These are phyloP conservation scores for Turnera subulata DNA, from an alignment of 345 rosid species.

Conservation along the genomic window DNA sequence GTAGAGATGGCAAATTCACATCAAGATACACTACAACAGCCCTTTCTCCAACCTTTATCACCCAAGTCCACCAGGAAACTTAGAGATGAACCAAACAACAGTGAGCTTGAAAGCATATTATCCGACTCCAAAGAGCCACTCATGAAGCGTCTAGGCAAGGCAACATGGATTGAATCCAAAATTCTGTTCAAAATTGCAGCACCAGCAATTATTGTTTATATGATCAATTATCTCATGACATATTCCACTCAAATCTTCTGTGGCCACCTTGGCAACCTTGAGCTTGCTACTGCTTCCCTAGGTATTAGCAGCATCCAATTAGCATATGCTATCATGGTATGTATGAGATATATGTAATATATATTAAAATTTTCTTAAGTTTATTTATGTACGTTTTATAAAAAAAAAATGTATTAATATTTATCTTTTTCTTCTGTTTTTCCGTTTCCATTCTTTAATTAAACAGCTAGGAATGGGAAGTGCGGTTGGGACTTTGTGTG, in stretches of 20 bases:
- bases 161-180: constrained; percentile 48
- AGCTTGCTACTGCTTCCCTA: constrained; percentile 24
- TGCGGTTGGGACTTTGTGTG: constrained; percentile 76
- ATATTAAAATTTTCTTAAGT: no score
- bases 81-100: constrained; percentile 24
- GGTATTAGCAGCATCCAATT: constrained; percentile 24
- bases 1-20: no score
- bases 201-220: constrained; percentile 20
- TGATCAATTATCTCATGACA: constrained; percentile 17
- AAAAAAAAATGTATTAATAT: no score
- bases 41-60: no score
- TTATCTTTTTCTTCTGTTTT: no score
- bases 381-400: no score
- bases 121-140: constrained; percentile 28
- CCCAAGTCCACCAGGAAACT: no score
- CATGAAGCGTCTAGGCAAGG: constrained; percentile 30
- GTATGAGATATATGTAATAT: no score
- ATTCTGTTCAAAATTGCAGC: constrained; percentile 13
- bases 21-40: no score
- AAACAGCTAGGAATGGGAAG: constrained; percentile 61
- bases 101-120: constrained; percentile 46
- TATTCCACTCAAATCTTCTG: constrained; percentile 19
- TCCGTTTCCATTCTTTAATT: neutral
- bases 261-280: constrained; percentile 24
- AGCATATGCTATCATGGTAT: constrained; percentile 18